A percentile compares a stretch with the other conserved stretches of the same genome.
Evolutionary conservation across 345 rosid species (phyloP).

Genomic region (Toxicodendron radicans): DNA sequence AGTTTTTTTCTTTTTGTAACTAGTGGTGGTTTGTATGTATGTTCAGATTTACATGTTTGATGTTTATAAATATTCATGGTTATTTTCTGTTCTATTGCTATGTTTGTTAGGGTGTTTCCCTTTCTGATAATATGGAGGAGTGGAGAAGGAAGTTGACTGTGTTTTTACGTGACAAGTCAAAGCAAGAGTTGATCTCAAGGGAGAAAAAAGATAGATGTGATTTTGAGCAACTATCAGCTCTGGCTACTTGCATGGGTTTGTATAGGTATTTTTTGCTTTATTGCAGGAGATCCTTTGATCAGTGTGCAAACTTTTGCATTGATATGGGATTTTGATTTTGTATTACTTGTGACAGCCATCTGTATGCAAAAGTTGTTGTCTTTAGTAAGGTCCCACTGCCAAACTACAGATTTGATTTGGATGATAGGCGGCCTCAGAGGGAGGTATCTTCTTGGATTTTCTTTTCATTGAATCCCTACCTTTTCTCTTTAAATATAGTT

Average conservation of each 20-base stretch:
- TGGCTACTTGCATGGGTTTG: conserved; percentile 75
- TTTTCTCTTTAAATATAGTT: neutral
- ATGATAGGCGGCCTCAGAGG: conserved; percentile 84
- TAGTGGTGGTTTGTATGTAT: neutral
- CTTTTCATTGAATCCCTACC: neutral
- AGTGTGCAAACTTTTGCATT: conserved; percentile 2
- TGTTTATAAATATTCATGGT: neutral
- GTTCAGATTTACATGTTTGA: neutral
- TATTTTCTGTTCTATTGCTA: neutral
- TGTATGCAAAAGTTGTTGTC: conserved; percentile 75
- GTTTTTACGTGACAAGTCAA: conserved; percentile 52
- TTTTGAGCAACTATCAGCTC: conserved; percentile 67
- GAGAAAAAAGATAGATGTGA: conserved; percentile 82
- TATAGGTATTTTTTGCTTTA: conserved; percentile 52
- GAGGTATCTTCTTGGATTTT: conserved; percentile 55
- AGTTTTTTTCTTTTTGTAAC: neutral
- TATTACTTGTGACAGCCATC: conserved; percentile 57
- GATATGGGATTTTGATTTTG: conserved; percentile 26
- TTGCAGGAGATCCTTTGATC: conserved; percentile 4
- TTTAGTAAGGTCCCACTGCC: conserved; percentile 90
- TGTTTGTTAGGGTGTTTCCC: conserved; percentile 40
- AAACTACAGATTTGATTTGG: conserved; percentile 94
- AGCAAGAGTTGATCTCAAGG: conserved; percentile 76
- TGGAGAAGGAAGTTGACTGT: conserved; percentile 66
- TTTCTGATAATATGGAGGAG: conserved; percentile 47